Evolutionary conservation across 2,329 filamentous ascomycete species (phyloP).

Genomic region (Chaetomiaceae sp.): DNA sequence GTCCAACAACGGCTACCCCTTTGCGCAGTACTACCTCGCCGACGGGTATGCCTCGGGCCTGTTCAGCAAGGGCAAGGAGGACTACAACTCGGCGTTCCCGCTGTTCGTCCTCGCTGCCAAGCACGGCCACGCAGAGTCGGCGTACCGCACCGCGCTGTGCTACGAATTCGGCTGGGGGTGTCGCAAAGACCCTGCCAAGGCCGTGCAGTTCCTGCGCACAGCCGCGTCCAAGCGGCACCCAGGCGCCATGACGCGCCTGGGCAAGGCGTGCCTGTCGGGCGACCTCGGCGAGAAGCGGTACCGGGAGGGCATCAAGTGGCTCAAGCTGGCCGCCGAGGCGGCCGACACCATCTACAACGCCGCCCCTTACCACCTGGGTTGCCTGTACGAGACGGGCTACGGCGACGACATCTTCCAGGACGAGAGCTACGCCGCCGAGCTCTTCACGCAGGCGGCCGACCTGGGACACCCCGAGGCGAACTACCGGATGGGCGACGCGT

Average conservation of each 20-base stretch:
- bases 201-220: conserved; percentile 86
- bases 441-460: conserved; percentile 92
- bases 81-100: conserved; percentile 86
- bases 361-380: conserved; percentile 84
- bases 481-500: conserved; percentile 89
- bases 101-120: conserved; percentile 92
- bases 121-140: conserved; percentile 94
- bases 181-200: conserved; percentile 82
- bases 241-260: conserved; percentile 88
- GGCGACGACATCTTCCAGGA: conserved; percentile 93
- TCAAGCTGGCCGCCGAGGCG: conserved; percentile 86
- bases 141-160: conserved; percentile 86
- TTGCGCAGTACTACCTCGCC: conserved; percentile 95
- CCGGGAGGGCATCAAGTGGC: conserved; percentile 90
- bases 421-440: conserved; percentile 81
- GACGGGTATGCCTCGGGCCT: conserved; percentile 92
- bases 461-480: conserved; percentile 83
- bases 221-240: conserved; percentile 92
- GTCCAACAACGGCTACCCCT: conserved; percentile 84
- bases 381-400: conserved; percentile 87
- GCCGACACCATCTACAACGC: conserved; percentile 89
- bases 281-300: conserved; percentile 86
- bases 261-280: conserved; percentile 82
- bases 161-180: conserved; percentile 99
- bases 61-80: conserved; percentile 90